Percentiles rank a stretch among this genome's conserved stretches.
phyloP scores from a whole-genome alignment of 2,329 filamentous ascomycete species.

The Aureobasidium sp. region DNA sequence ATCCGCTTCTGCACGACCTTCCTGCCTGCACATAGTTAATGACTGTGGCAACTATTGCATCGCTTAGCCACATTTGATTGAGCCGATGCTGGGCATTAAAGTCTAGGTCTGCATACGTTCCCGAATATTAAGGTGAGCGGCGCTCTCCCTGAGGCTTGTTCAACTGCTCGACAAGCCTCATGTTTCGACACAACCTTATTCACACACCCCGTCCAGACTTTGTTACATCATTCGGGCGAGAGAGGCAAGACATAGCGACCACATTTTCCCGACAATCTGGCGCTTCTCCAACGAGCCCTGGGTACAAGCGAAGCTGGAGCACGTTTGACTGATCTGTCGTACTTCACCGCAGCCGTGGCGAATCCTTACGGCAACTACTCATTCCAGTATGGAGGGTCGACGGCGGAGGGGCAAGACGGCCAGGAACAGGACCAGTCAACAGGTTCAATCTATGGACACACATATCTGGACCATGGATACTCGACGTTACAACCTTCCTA shows the following conservation, averaged over 20 bases:
- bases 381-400: background rate
- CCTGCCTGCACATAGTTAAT: background rate
- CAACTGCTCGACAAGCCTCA: conserved; percentile 1
- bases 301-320: background rate
- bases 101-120: background rate
- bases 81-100: background rate
- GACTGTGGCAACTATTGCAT: conserved; percentile 1
- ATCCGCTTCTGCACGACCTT: background rate
- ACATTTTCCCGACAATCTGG: background rate
- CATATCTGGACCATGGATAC: background rate
- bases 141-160: background rate
- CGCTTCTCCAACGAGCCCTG: background rate
- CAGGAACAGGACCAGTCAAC: background rate
- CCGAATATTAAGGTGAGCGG: background rate
- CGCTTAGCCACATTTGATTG: background rate
- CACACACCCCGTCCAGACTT: background rate
- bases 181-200: conserved; percentile 3
- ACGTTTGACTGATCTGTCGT: background rate
- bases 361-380: conserved; percentile 1
- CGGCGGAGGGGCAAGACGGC: background rate
- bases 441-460: background rate
- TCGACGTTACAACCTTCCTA: conserved; percentile 1
- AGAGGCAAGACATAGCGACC: background rate
- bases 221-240: background rate
- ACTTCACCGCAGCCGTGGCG: conserved; percentile 9